Conservation (phyloP, 108 stramenopile genomes). For the Hondaea fermentalgiana region DNA sequence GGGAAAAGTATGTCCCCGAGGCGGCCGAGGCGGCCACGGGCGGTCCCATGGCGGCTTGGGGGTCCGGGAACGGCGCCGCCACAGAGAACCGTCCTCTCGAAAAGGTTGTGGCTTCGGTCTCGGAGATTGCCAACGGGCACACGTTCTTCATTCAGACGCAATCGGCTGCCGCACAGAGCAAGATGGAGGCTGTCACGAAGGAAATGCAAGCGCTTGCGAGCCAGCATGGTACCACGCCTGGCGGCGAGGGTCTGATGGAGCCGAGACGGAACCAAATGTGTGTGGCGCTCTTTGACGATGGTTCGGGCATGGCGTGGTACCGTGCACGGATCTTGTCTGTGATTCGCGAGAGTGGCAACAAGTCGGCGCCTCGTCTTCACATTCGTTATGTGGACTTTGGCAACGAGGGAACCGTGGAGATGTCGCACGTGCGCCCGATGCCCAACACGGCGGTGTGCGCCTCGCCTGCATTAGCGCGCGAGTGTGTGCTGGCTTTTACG, state of each 20-base stretch:
- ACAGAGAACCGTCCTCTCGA: neutral
- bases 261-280: constrained; percentile 59
- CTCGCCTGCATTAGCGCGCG: constrained; percentile 71
- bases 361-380: constrained; percentile 23
- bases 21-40: constrained; percentile 19
- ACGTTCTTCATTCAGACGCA: constrained; percentile 75
- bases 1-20: constrained; percentile 33
- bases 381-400: constrained; percentile 93
- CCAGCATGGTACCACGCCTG: neutral
- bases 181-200: constrained; percentile 43
- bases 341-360: constrained; percentile 44
- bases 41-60: constrained; percentile 33
- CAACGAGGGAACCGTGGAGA: constrained; percentile 69
- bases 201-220: constrained; percentile 11
- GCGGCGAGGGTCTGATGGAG: constrained; percentile 24
- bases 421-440: constrained; percentile 68
- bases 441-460: constrained; percentile 61
- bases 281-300: constrained; percentile 92
- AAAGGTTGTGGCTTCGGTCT: constrained; percentile 52
- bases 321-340: constrained; percentile 64
- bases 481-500: constrained; percentile 65
- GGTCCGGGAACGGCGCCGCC: neutral
- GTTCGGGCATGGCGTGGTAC: constrained; percentile 81
- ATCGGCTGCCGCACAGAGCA: constrained; percentile 64
- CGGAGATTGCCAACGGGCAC: constrained; percentile 79